Base-by-base conservation (phyloP, 2,329 filamentous ascomycete genomes). In the Paecilomyces fulvus region DNA sequence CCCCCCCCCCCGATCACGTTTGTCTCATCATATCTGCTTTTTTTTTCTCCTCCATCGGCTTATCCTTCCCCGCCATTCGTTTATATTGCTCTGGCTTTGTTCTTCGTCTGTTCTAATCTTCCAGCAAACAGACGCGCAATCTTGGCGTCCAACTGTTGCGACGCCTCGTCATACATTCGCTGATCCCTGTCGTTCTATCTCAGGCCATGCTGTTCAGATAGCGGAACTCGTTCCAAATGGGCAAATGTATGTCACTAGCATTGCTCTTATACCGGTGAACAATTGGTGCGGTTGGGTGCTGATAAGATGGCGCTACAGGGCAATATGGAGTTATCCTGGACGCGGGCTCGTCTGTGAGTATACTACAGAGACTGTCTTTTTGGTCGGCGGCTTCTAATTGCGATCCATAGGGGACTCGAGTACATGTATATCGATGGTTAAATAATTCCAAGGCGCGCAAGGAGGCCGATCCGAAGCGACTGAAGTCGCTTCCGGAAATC, bases 401-500 rank as follows among this genome's bases (percentile, higher is more conserved):
- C 30, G 17, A 17, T 30, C 28, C 11, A 56, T 55, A 82, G 73
- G 92, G 94, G 71, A 97, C 92, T 67, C 88, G 94, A 70, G 82
- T 96, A 61, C 90, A 99, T 73, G 84, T 99, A 57, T 99, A 99
- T 76, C 84, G 86, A 74, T 99, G 94, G 94, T 83, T 92, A 67
- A 88, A 95, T 68, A 85, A 86, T 61, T 78, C 83, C 43, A 80
- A 80, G 63, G 87, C 88, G 61, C 78, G 83, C 65, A 79, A 84
- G 59, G 76, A 85, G 55, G 86, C 83, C 33, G 77, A 80, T 49
- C 67, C 76, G 20, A 74, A 83, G 46, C 80, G 88, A 48, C 70
- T 92, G 52, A 81, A 83, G 57, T 83, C 80, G 52, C 77, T 99
- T 28, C 94, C 94, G 2, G 83, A 86, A 64, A 78, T 99, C 62